These are phyloP conservation scores for Sphagnum contortum DNA, from an alignment of 225 moss, liverwort and hornwort genomes.

Conservation along the genomic window DNA sequence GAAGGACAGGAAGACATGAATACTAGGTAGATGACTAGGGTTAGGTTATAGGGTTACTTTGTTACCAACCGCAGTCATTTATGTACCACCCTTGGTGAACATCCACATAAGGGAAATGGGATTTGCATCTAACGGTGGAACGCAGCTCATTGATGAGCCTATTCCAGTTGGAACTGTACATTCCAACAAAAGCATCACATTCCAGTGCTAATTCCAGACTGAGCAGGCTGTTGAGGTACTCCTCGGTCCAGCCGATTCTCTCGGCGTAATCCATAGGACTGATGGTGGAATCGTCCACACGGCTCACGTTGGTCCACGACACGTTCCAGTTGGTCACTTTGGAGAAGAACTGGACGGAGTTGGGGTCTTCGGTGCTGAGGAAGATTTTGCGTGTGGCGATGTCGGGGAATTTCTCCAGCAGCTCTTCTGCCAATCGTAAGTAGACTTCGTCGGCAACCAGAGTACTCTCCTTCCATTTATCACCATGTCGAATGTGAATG, in stretches of 20 bases:
- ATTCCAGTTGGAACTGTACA: constrained; percentile 29
- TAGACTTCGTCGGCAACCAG: constrained; percentile 9
- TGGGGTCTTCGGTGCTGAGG: constrained; percentile 36
- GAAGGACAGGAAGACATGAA: too few relatives aligned
- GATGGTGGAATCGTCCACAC: background rate
- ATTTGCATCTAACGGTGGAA: constrained; percentile 15
- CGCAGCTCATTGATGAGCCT: constrained; percentile 22
- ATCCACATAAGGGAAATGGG: constrained; percentile 11
- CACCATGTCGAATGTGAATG: constrained; percentile 27
- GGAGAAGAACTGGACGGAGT: constrained; percentile 20
- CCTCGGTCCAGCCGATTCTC: constrained; percentile 10
- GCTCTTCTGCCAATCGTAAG: constrained; percentile 12
- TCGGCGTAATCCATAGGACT: constrained; percentile 8
- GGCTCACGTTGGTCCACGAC: constrained; percentile 27
- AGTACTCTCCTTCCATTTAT: constrained; percentile 12
- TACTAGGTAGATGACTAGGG: too few relatives aligned
- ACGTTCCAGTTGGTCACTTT: constrained; percentile 31
- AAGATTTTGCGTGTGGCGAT: constrained; percentile 26
- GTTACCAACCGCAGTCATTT: constrained; percentile 16
- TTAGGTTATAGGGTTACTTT: too few relatives aligned
- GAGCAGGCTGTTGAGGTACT: constrained; percentile 21
- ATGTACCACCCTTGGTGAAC: constrained; percentile 19
- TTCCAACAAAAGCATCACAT: constrained; percentile 26
- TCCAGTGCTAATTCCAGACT: constrained; percentile 19
- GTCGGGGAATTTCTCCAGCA: constrained; percentile 15